A percentile compares a stretch with the other conserved stretches of the same genome.
These are phyloP conservation scores for Rhizopus stolonifer DNA, from an alignment of 371 early-diverging fungal species.

Conservation along the genomic window DNA sequence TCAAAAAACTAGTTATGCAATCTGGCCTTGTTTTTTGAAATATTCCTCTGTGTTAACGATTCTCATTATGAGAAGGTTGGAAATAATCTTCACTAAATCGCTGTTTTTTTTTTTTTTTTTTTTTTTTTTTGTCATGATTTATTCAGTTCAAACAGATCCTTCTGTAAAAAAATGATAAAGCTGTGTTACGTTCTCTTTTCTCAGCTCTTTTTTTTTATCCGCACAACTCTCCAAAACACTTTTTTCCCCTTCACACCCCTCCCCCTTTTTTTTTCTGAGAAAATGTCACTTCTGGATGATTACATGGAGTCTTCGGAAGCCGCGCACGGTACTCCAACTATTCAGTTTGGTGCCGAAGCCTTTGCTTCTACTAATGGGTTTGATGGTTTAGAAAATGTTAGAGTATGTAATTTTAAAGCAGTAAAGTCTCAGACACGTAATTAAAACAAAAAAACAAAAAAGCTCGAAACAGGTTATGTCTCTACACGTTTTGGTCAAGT, in stretches of 20 bases:
- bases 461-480: conserved; percentile 60
- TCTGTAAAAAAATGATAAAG: too few species aligned
- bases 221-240: background rate
- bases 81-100: too few species aligned
- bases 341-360: conserved; percentile 17
- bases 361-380: conserved; percentile 17
- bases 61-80: too few species aligned
- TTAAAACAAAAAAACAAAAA: background rate
- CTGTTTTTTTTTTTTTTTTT: conserved; percentile 2
- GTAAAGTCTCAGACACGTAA: background rate
- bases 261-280: conserved; percentile 1
- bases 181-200: background rate
- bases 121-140: background rate
- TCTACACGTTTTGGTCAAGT: conserved; percentile 46
- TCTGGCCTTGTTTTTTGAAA: too few species aligned
- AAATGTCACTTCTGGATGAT: conserved; percentile 41
- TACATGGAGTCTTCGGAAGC: conserved; percentile 38
- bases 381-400: conserved; percentile 23
- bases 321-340: conserved; percentile 16
- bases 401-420: conserved; percentile 16
- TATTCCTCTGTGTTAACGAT: too few species aligned
- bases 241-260: too few species aligned
- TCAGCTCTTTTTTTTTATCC: background rate
- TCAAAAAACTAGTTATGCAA: too few species aligned
- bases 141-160: too few species aligned